A percentile compares a stretch with the other conserved stretches of the same genome.
Evolutionary conservation across 2,329 filamentous ascomycete genomes (phyloP).

Genomic region (Sporothrix phasma): DNA sequence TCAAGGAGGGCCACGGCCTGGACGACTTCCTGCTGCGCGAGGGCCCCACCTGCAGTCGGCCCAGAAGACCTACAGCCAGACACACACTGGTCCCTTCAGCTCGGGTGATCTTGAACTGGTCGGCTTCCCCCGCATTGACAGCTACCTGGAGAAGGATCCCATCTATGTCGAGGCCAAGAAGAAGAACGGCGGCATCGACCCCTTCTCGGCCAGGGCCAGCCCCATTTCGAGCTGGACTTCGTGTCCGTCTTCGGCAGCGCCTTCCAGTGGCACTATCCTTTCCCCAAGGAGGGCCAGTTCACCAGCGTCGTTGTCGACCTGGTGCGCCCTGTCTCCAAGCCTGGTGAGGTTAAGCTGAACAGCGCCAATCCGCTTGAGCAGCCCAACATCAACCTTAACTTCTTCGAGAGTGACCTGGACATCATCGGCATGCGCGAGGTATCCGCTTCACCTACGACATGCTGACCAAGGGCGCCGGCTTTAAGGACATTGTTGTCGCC

Average conservation of each 20-base stretch:
- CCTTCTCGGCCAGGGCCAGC: slow-evolving; percentile 47
- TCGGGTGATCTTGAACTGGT: slow-evolving; percentile 38
- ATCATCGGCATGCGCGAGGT: slow-evolving; percentile 49
- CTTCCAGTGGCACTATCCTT: slow-evolving; percentile 39
- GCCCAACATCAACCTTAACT: slow-evolving; percentile 51
- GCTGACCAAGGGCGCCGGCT: slow-evolving; percentile 45
- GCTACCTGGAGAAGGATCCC: slow-evolving; percentile 29
- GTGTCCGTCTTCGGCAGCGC: slow-evolving; percentile 45
- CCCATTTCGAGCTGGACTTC: slow-evolving; percentile 54
- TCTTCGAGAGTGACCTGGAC: slow-evolving; percentile 45
- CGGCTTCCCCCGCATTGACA: slow-evolving; percentile 48
- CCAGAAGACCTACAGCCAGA: slow-evolving; percentile 28
- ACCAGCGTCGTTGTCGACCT: slow-evolving; percentile 46
- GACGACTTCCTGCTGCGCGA: slow-evolving; percentile 32
- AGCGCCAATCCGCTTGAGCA: slow-evolving; percentile 47
- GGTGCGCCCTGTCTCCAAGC: slow-evolving; percentile 30
- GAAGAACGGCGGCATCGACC: slow-evolving; percentile 37
- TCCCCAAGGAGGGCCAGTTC: slow-evolving; percentile 35
- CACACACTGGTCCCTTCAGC: slow-evolving; percentile 26
- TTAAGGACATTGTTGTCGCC: slow-evolving; percentile 42
- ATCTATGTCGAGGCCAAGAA: slow-evolving; percentile 36
- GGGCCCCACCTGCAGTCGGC: slow-evolving; percentile 27
- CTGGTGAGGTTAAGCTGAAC: slow-evolving; percentile 46
- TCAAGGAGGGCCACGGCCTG: slow-evolving; percentile 32
- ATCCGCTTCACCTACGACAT: slow-evolving; percentile 47